Base-by-base conservation (phyloP, 2,329 filamentous ascomycete genomes). In the Trichoderma brevicompactum region DNA sequence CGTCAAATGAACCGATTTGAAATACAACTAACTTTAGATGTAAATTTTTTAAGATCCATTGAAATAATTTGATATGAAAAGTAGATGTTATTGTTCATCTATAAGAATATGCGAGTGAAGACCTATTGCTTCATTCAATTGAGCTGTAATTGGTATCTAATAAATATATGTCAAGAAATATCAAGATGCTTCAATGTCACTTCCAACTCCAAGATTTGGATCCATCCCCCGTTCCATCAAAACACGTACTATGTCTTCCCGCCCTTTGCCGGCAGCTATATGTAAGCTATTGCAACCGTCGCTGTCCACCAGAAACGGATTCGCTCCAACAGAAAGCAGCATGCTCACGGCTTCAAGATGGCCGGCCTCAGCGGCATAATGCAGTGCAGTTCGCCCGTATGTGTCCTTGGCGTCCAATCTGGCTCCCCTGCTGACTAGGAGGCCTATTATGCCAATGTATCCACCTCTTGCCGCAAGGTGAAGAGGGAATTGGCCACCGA, bases 201-300 rank as follows among this genome's bases (percentile, higher is more conserved):
- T 53, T 23, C 49, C 49, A 36, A 65, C 62, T 36, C 54, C 62
- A 13, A 58, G 53, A 44, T 65, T 65, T 3, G 62, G 62, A 28
- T 65, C 62, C 46, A 58, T 52, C 44, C 62, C 62, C 13, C 44
- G 53, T 12, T 65, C 62, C 53, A 65, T 65, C 36, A 65, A 28
- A 12, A 58, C 54, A 32, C 62, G 53, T 15, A 65, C 62, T 28
- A 65, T 65, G 38, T 65, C 53, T 12, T 65, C 62, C 23, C 54
- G 36, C 2, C 62, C 62, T 13, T 58, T 50, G 17, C 62, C 49
- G 1, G 62, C 62, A 36, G 62, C 62, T 8, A 65, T 50, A 38
- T 65, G 62, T 6, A 65, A 15, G 38, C 53, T 59, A 7, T 44
- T 65, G 23, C 53, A 58, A 10, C 62, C 62, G 13, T 65, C 53